Evolutionary conservation across 1,284 basidiomycete genomes (phyloP), one percentile per base, ranked within the genome.

Genomic region (Abortiporus biennis): DNA sequence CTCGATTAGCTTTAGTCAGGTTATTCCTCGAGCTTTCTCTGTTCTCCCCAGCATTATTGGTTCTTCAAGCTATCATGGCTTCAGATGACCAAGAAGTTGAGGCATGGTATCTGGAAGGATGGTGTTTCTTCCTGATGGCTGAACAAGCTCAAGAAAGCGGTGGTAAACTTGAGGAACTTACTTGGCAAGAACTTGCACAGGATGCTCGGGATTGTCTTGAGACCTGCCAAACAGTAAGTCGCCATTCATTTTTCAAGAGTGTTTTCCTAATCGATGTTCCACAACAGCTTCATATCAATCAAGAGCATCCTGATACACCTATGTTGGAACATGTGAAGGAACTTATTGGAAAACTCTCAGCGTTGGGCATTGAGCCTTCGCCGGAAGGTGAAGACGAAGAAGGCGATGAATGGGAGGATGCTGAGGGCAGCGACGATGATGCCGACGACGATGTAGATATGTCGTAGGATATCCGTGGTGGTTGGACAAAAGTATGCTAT

Each of bases 101-200:
- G 56, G 90, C 85, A 2, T 94, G 92, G 78, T 96, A 96, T 61
- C 75, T 95, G n/a, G 88, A 93, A 59, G 93, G 92, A 40, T 94
- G 92, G 90, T 85, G 88, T 46, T 92, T 91, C 72, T 91, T 82
- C 67, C 68, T 94, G 32, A 79, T 83, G 75, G 73, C 76, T 0
- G 80, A 87, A 55, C 72, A 78, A 46, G 74, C 76, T 13, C 71
- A 74, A 46, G 78, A 80, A 48, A 71, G 62, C 23, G 76, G 72
- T n/a, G 71, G 67, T 12, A 74, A 71, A 31, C 62, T 78, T 3
- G 78, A 78, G 40, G 78, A 74, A 9, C 56, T 88, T 44, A 72
- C 74, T 4, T 86, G 83, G 75, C 74, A 84, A 56, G 91, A 94
- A 49, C 80, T 93, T 45, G 87, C 80, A 23, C 77, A 76, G 46